These are phyloP conservation scores for Houttuynia cordata DNA, from an alignment of 164 flowering plant genomes.

Conservation along the genomic window DNA sequence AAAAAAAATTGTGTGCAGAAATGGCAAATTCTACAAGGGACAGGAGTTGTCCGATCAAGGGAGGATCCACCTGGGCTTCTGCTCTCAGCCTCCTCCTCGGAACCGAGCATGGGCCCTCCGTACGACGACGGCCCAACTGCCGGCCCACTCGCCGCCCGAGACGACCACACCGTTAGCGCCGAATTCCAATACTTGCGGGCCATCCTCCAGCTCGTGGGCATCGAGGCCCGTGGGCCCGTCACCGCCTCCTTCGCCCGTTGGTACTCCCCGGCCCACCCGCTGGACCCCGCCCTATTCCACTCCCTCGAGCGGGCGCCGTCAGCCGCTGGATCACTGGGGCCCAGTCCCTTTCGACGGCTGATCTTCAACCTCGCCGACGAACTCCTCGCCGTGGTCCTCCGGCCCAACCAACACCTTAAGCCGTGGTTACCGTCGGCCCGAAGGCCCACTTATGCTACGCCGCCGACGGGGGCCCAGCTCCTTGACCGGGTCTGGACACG, in stretches of 20 bases:
- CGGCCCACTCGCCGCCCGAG: constrained; percentile 11
- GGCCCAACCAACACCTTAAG: constrained; percentile 19
- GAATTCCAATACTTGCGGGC: constrained; percentile 37
- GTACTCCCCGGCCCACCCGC: constrained; percentile 53
- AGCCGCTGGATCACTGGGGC: too few species aligned
- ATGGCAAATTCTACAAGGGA: background rate
- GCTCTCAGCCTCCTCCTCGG: background rate
- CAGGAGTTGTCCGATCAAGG: background rate
- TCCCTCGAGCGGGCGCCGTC: constrained; percentile 19
- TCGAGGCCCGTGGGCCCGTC: constrained; percentile 14
- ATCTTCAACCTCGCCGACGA: constrained; percentile 50
- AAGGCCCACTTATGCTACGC: background rate
- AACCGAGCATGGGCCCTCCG: constrained; percentile 19
- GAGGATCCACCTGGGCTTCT: background rate
- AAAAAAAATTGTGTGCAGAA: too few species aligned
- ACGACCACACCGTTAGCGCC: constrained; percentile 2
- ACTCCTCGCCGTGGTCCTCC: constrained; percentile 26
- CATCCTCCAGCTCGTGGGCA: constrained; percentile 38
- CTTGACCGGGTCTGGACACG: constrained; percentile 21
- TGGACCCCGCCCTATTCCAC: constrained; percentile 51
- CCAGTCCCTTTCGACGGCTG: constrained; percentile 29
- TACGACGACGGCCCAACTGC: constrained; percentile 13
- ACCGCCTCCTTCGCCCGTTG: constrained; percentile 24
- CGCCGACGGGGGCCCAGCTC: constrained; percentile 23
- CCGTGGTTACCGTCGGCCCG: constrained; percentile 19